Conservation (phyloP, 2,329 filamentous ascomycete species). For the Hypoxylon sp. region DNA sequence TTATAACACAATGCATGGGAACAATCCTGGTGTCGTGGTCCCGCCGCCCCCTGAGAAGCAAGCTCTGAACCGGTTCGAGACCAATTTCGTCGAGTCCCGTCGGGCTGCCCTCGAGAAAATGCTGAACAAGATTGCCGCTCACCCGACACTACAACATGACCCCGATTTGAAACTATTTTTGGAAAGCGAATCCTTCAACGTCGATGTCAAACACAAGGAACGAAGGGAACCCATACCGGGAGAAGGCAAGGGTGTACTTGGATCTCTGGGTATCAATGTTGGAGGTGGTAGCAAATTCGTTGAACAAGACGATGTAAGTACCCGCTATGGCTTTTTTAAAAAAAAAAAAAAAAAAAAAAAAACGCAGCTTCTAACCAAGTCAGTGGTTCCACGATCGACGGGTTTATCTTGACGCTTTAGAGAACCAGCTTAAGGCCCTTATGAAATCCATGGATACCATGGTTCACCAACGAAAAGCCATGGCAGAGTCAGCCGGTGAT, state of each 20-base stretch:
- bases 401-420: constrained; percentile 92
- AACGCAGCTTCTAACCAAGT: constrained; percentile 26
- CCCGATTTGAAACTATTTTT: constrained; percentile 94
- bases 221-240: constrained; percentile 83
- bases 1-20: constrained; percentile 91
- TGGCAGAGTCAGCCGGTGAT: constrained; percentile 91
- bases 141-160: constrained; percentile 91
- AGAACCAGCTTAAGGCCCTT: constrained; percentile 87
- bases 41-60: constrained; percentile 98
- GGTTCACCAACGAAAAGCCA: constrained; percentile 87
- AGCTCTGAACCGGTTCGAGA: constrained; percentile 93
- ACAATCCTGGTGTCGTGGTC: constrained; percentile 93
- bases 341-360: too few species aligned
- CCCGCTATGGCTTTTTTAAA: constrained; percentile 1
- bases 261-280: constrained; percentile 80
- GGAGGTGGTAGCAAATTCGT: constrained; percentile 88
- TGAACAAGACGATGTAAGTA: constrained; percentile 92
- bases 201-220: constrained; percentile 98
- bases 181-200: constrained; percentile 94
- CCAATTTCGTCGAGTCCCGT: constrained; percentile 93
- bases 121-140: constrained; percentile 93
- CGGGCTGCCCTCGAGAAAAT: constrained; percentile 94
- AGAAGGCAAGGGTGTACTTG: constrained; percentile 94
- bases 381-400: constrained; percentile 98
- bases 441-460: constrained; percentile 95